Evolutionary conservation across 805 yeast genomes (phyloP).

Genomic region (Priceomyces medius): DNA sequence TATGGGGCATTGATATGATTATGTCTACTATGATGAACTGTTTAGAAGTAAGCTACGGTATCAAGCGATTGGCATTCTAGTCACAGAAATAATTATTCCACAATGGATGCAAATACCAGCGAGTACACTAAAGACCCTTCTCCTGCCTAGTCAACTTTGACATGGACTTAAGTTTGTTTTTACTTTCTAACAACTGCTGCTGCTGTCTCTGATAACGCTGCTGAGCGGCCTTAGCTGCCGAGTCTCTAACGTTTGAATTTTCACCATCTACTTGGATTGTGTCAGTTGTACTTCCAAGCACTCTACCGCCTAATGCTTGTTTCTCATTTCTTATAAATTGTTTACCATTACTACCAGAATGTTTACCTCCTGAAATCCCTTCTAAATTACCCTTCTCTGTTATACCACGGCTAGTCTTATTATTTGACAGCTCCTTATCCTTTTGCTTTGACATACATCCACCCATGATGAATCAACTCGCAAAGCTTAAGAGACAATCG

Average conservation of each 20-base stretch:
- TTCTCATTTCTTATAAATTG: neutral
- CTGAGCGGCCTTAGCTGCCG: conserved; percentile 43
- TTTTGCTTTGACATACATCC: conserved; percentile 5
- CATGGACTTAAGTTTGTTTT: conserved; percentile 31
- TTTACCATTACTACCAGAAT: neutral
- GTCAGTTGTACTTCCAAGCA: neutral
- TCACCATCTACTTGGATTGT: neutral
- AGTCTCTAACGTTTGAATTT: conserved; percentile 20
- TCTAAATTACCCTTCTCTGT: conserved; percentile 6
- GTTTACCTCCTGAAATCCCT: neutral
- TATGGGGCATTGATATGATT: too few relatives aligned
- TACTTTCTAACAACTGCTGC: conserved; percentile 25
- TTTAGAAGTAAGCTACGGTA: too few relatives aligned
- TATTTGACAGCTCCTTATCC: neutral
- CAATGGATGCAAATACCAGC: too few relatives aligned
- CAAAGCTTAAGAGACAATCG: too few relatives aligned
- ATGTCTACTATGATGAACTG: too few relatives aligned
- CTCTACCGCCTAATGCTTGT: neutral
- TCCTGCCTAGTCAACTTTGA: conserved; percentile 28
- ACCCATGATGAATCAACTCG: conserved; percentile 3
- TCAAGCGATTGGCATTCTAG: too few relatives aligned
- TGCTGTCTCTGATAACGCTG: conserved; percentile 29
- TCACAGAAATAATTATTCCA: too few relatives aligned
- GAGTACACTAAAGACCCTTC: conserved; percentile 30
- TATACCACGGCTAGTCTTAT: neutral